Evolutionary conservation across 805 yeast species (phyloP), one percentile per base, ranked within the genome.

Genomic region (Tetrapisispora arboricola): DNA sequence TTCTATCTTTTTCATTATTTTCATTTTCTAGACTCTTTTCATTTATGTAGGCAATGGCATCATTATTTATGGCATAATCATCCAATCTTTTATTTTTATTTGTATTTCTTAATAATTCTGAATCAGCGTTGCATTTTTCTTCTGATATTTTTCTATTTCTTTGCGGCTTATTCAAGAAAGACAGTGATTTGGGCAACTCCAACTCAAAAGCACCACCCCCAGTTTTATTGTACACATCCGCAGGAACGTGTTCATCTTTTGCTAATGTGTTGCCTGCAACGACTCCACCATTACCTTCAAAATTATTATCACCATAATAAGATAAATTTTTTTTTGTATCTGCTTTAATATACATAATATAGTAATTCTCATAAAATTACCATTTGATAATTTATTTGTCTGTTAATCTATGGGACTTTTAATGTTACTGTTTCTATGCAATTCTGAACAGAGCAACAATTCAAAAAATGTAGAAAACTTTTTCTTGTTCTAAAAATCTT

Each of bases 91-190:
- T 53, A 44, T 58, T 58, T 28, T 56, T 34, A 44, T 54, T 54
- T 11, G 63, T 58, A 39, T 58, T 58, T 39, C 60, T 52, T 27
- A 49, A 45, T 24, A 58, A 37, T 36, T 50, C 53, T 18, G 58
- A 60, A 10, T 57, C 60, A 6, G 55, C 48, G 17, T 38, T 49
- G 9, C 45, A 42, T 19, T 45, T 44, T 24, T 47, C 36, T 30
- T 48, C 51, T 11, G 20, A 11, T n/a, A 18, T 19, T 15, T 31
- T n/a, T 11, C 49, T 40, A 3, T 51, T 53, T 17, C 63, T 45
- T 38, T 52, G 54, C 7, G 63, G 63, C 38, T 50, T 57, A 40
- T 51, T 56, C 38, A 58, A 37, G 39, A 50, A 57, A 19, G 52
- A 46, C 22, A 58, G 40, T 4, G 62, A 56, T 36, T 48, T 47